Conservation (phyloP, 1,284 basidiomycete genomes). For the Trichosporon ovoides region DNA sequence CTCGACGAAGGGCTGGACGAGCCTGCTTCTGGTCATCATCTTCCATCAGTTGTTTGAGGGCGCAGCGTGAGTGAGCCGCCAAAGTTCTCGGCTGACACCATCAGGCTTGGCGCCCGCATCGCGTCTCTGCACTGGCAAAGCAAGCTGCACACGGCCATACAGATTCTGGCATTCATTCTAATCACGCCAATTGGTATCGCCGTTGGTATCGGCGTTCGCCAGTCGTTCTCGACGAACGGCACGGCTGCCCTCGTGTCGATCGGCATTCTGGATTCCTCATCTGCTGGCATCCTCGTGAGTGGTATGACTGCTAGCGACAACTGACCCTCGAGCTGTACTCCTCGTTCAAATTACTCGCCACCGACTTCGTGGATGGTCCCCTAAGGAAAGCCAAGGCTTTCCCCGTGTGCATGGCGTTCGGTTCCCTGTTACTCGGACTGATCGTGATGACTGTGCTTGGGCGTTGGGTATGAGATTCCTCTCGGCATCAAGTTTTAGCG, state of each 20-base stretch:
- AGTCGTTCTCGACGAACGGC: constrained; percentile 34
- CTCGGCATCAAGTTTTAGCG: not conserved
- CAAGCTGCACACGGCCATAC: constrained; percentile 17
- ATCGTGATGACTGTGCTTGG: constrained; percentile 43
- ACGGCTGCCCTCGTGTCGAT: constrained; percentile 31
- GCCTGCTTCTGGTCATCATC: constrained; percentile 28
- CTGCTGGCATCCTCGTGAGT: constrained; percentile 68
- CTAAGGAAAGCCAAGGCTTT: constrained; percentile 17
- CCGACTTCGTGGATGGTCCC: constrained; percentile 29
- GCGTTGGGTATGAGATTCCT: constrained; percentile 35
- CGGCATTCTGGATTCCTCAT: constrained; percentile 58
- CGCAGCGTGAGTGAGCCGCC: constrained; percentile 14
- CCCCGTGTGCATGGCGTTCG: constrained; percentile 25
- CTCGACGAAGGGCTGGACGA: constrained; percentile 25
- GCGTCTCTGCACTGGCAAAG: constrained; percentile 23
- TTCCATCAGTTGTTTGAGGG: constrained; percentile 42
- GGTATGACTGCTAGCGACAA: not conserved
- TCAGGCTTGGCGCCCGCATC: constrained; percentile 28
- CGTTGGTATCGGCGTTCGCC: constrained; percentile 32
- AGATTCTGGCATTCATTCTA: constrained; percentile 26
- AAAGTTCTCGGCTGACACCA: not conserved
- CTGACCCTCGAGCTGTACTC: constrained; percentile 24
- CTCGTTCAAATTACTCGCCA: constrained; percentile 30
- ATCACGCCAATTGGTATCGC: constrained; percentile 30
- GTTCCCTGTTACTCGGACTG: constrained; percentile 26